Evolutionary conservation across 768 basidiomycete species (phyloP).

Genomic region (Albatrellus ellisii): DNA sequence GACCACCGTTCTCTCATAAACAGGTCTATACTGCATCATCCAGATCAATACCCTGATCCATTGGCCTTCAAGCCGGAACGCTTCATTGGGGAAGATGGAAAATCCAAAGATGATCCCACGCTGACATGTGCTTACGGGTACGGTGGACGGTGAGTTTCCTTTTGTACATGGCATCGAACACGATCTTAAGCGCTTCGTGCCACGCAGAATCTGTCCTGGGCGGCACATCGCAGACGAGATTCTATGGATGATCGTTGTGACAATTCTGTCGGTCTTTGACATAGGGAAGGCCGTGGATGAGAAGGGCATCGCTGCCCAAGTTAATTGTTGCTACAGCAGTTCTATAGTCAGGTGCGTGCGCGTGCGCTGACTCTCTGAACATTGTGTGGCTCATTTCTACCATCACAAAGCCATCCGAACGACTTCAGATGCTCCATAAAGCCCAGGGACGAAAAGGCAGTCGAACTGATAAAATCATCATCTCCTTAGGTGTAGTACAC

Average conservation of each 20-base stretch:
- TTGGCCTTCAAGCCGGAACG: constrained; percentile 26
- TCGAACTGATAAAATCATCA: constrained; percentile 2
- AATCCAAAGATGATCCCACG: neutral
- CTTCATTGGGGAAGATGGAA: constrained; percentile 11
- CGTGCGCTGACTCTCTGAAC: neutral
- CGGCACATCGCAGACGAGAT: constrained; percentile 10
- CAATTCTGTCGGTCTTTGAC: constrained; percentile 7
- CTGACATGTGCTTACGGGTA: neutral
- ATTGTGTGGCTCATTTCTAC: neutral
- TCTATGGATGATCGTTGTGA: constrained; percentile 8
- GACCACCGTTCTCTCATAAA: neutral
- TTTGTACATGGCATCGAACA: neutral
- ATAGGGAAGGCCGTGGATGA: constrained; percentile 9
- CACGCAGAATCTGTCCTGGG: neutral
- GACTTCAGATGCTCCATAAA: constrained; percentile 5
- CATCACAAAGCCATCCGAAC: neutral
- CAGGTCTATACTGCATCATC: constrained; percentile 21
- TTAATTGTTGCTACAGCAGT: neutral
- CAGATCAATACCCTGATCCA: constrained; percentile 22
- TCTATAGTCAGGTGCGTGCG: neutral
- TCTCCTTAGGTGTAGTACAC: too few relatives aligned
- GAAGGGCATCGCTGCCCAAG: constrained; percentile 5
- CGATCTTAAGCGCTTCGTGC: neutral
- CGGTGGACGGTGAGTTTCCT: neutral
- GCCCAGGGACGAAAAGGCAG: constrained; percentile 4